These are phyloP conservation scores for Setaria italica DNA, from an alignment of 202 grass and related monocot species.

Conservation along the genomic window DNA sequence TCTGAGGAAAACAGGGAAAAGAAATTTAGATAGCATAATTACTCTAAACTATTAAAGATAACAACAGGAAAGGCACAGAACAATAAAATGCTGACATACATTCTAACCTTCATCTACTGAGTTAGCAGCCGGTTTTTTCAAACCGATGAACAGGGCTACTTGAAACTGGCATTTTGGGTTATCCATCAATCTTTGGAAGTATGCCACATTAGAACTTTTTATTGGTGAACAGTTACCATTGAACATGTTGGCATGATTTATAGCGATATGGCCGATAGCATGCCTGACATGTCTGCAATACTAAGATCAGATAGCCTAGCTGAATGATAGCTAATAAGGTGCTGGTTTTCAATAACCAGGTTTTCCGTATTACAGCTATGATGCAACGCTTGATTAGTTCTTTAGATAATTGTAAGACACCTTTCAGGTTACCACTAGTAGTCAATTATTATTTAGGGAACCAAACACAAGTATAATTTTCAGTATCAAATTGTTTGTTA, in stretches of 20 bases:
- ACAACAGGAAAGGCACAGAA: too few species aligned
- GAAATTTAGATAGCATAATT: too few species aligned
- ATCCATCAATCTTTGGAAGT: constrained; percentile 3
- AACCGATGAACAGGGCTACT: too few species aligned
- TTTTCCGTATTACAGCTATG: neutral
- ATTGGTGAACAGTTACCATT: neutral
- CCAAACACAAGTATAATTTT: neutral
- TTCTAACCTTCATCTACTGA: too few species aligned
- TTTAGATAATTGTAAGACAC: neutral
- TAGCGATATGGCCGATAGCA: neutral
- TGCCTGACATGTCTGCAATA: neutral
- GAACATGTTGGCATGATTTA: constrained; percentile 17
- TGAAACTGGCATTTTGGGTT: neutral
- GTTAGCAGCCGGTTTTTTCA: too few species aligned
- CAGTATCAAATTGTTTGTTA: constrained; percentile 13
- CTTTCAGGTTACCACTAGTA: neutral
- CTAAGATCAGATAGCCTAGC: neutral
- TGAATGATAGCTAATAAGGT: constrained; percentile 4
- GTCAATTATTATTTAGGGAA: constrained; percentile 14
- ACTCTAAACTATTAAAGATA: too few species aligned
- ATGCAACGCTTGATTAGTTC: neutral
- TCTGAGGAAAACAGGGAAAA: too few species aligned
- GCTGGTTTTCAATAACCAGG: neutral
- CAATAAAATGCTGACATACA: too few species aligned
- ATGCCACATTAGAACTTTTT: neutral